Conservation (phyloP, 495 filamentous ascomycete genomes). For the Hypoxylon lienhwacheense region DNA sequence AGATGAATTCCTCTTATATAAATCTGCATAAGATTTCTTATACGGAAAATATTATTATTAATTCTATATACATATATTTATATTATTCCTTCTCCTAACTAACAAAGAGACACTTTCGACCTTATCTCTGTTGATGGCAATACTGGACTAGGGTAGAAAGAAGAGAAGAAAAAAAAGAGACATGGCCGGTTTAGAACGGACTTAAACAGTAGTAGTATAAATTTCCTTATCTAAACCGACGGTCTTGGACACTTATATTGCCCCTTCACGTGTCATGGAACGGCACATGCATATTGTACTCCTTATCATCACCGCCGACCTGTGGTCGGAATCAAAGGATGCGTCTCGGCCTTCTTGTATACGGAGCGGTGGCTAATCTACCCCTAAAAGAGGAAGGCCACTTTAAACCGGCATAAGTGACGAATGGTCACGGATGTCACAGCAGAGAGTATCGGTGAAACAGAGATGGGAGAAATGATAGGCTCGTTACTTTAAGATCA, state of each 20-base stretch:
- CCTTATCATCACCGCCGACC: constrained; percentile 8
- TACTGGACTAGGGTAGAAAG: too few species aligned
- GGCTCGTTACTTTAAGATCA: background rate
- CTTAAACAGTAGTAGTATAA: too few species aligned
- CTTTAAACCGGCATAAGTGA: constrained; percentile 7
- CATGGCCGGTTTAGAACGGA: too few species aligned
- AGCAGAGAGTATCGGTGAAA: background rate
- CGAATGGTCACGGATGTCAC: constrained; percentile 14
- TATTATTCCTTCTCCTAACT: too few species aligned
- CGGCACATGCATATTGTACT: constrained; percentile 5
- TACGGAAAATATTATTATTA: too few species aligned
- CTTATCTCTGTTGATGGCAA: too few species aligned
- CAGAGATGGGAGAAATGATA: background rate
- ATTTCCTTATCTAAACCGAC: constrained; percentile 2
- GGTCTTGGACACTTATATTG: background rate
- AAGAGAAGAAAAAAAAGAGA: too few species aligned
- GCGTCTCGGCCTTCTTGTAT: constrained; percentile 11
- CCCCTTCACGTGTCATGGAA: constrained; percentile 12
- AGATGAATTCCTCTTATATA: too few species aligned
- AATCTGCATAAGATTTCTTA: too few species aligned
- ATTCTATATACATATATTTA: too few species aligned
- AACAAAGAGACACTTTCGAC: too few species aligned
- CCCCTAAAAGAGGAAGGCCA: constrained; percentile 28
- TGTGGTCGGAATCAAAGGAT: constrained; percentile 16
- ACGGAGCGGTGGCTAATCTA: constrained; percentile 8